Base-by-base conservation (phyloP, 1,284 basidiomycete species). In the Tremellales sp. region DNA sequence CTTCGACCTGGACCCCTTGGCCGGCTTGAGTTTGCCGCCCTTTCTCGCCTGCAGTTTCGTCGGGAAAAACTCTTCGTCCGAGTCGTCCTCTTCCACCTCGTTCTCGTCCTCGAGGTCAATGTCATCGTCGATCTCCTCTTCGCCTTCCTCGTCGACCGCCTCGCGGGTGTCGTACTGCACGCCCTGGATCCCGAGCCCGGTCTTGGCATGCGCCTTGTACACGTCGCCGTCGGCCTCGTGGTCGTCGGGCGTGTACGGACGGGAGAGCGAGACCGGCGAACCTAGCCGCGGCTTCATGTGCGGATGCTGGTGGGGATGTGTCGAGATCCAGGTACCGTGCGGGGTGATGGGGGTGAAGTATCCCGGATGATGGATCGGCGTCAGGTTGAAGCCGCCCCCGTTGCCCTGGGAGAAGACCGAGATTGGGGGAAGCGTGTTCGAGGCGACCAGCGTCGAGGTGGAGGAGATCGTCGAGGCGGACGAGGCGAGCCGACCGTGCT, bases 401-500 rank as follows among this genome's bases (percentile, higher is more conserved):
- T n/a, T 28, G 45, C 16, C 16, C n/a, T 34, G 6, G n/a, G 56
- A 41, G 43, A 54, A 63, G 28, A 61, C 42, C 5, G 45, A 51
- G 25, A 62, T 51, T 1, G 61, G 58, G 9, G 60, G 55, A 13
- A 58, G 45, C 6, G 43, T 48, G 31, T 24, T 40, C 9, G 51
- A 43, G 6, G 53, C 49, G 10, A 58, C 51, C 18, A 61, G 43
- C 8, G 59, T 61, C 14, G 63, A 61, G 18, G 48, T 43, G 2
- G 58, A 56, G 2, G 61, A 62, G 1, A 59, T 44, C 18, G 53
- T 54, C n/a, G 63, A 56, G 9, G 62, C 53, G 7, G 49, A 43
- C 10, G 59, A 57, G 4, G 60, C 48, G 31, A 51, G 22, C 7
- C 24, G 37, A 39, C 18, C 22, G 9, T 22, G 9, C 27, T 39